Evolutionary conservation across 2,329 filamentous ascomycete species (phyloP), one percentile per base, ranked within the genome.

Genomic region (Fusarium guadeloupense): DNA sequence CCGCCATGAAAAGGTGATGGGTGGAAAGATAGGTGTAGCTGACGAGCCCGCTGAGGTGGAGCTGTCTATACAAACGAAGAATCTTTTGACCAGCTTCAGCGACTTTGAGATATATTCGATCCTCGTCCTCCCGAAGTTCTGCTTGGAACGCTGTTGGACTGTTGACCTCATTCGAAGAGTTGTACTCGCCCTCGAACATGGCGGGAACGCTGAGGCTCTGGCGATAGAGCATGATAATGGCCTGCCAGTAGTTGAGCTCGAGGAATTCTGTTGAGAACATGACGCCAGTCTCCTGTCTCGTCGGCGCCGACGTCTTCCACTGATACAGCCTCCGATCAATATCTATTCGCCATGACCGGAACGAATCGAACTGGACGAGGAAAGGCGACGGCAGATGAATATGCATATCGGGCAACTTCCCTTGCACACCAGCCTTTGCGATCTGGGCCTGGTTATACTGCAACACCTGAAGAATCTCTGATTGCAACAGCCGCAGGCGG

Each of bases 211-310:
- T 90, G 59, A 97, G 77, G 74, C 93, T 95, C 75, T 97, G 94
- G 50, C 94, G 84, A 74, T 98, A 98, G 17, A 98, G 84, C 89
- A 97, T 93, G 66, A 97, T 96, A 58, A 98, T 88, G 4, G 93
- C 92, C 74, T 97, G 94, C 93, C 94, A 98, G 76, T 98, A 98
- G 75, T 98, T 98, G 58, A 98, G 83, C 69, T 97, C 92, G 5
- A 97, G 78, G 69, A 98, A 97, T 51, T 97, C 90, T 2, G 91
- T 88, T 1, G 91, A 93, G 73, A 98, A 98, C 5, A 87, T 87
- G 3, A 98, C 95, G 1, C 93, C 93, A 0, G 92, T 96, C 54
- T 95, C 87, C 19, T 85, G 77, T 60, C 89, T 88, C 0, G 85
- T 89, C 0, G 94, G 95, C 2, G 93, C 90, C 6, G 87, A 88